These are phyloP conservation scores for Plasmodium knowlesi DNA, from an alignment of 169 alveolate genomes.

Conservation along the genomic window DNA sequence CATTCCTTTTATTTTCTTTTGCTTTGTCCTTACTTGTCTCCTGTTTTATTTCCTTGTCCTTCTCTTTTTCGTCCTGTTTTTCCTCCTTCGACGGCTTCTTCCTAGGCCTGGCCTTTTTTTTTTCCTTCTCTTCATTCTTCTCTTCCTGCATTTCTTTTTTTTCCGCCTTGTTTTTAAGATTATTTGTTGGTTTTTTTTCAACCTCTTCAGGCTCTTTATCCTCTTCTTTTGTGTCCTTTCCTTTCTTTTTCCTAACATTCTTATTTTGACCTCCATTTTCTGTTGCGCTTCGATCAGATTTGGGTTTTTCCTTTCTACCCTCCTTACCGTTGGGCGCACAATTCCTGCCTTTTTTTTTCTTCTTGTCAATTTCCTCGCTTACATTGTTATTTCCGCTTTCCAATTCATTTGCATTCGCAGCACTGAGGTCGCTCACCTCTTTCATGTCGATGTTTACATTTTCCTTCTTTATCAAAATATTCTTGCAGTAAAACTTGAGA, in stretches of 20 bases:
- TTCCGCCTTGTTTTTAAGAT: neutral
- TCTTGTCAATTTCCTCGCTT: neutral
- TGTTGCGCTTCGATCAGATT: neutral
- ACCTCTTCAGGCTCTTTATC: neutral
- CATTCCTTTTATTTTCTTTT: neutral
- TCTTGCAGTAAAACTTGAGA: neutral
- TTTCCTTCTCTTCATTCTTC: neutral
- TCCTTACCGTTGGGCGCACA: neutral
- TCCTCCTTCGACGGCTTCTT: constrained; percentile 2
- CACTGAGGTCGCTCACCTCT: neutral
- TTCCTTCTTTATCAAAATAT: neutral
- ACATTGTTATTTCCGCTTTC: neutral
- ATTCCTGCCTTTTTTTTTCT: neutral
- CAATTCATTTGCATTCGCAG: neutral
- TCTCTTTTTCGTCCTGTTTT: neutral
- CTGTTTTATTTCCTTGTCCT: neutral
- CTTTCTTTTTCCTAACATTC: neutral
- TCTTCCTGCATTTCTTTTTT: neutral
- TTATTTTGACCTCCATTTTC: neutral
- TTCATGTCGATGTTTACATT: neutral
- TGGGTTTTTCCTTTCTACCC: neutral
- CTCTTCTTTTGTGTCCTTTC: neutral
- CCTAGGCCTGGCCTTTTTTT: neutral
- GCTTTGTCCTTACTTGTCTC: neutral
- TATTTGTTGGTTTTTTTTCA: neutral